These are phyloP conservation scores for Capsicum pubescens DNA, from an alignment of 257 asterid species.

Conservation along the genomic window DNA sequence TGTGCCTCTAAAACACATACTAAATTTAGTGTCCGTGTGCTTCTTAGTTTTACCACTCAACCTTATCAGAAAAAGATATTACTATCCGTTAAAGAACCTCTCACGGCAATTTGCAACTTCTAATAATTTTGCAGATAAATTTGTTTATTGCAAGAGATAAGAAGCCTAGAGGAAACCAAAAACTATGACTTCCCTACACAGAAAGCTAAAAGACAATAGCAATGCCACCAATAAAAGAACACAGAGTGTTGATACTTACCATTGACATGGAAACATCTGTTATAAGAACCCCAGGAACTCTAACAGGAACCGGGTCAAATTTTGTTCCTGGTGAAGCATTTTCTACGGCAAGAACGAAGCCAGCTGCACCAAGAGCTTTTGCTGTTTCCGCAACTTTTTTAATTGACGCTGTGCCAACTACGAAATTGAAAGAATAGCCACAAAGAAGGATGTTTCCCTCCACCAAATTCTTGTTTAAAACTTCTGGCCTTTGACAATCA, in stretches of 20 bases:
- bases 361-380: conserved; percentile 86
- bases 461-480: conserved; percentile 81
- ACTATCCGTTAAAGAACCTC: conserved; percentile 16
- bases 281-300: conserved; percentile 87
- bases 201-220: conserved; percentile 21
- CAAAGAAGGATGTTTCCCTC: conserved; percentile 94
- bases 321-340: conserved; percentile 91
- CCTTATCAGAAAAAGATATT: background rate
- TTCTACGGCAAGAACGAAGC: conserved; percentile 97
- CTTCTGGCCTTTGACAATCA: conserved; percentile 96
- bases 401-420: conserved; percentile 82
- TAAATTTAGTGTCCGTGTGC: background rate
- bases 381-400: conserved; percentile 85
- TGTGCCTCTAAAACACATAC: background rate
- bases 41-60: background rate
- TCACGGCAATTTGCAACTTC: background rate
- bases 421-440: conserved; percentile 94
- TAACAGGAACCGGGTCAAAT: conserved; percentile 89
- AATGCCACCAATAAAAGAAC: conserved; percentile 19
- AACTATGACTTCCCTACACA: background rate
- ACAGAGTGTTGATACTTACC: conserved; percentile 51
- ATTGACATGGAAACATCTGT: conserved; percentile 70
- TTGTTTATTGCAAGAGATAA: conserved; percentile 14
- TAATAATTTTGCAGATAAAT: background rate
- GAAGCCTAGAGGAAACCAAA: background rate